These are phyloP conservation scores for Tanacetum coccineum DNA, from an alignment of 129 eudicot species.

Conservation along the genomic window DNA sequence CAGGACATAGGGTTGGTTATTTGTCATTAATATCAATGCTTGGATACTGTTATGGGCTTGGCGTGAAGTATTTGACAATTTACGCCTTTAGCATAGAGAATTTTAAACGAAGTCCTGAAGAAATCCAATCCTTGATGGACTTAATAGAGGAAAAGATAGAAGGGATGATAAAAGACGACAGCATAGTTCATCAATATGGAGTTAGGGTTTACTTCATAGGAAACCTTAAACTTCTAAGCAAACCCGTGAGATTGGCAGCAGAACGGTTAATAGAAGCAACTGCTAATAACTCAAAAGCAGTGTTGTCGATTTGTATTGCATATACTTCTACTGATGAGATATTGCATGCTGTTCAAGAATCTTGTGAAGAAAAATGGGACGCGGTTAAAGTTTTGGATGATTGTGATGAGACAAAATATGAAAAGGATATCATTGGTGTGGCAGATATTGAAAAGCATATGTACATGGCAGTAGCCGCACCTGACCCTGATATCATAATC, in stretches of 20 bases:
- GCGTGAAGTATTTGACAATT: conserved; percentile 4
- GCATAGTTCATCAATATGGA: conserved; percentile 9
- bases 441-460: neutral
- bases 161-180: conserved; percentile 7
- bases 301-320: conserved; percentile 3
- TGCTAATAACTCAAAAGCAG: conserved; percentile 5
- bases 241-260: conserved; percentile 5
- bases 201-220: conserved; percentile 4
- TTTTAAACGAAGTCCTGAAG: neutral
- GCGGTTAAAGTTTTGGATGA: no score
- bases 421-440: neutral
- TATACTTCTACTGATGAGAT: conserved; percentile 6
- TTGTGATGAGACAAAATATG: no score
- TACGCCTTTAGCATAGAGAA: conserved; percentile 7
- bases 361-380: neutral
- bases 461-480: conserved; percentile 7
- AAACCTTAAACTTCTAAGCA: conserved; percentile 1
- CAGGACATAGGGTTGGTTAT: neutral
- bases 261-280: neutral
- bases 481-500: conserved; percentile 9
- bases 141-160: conserved; percentile 2
- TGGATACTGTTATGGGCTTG: neutral
- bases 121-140: conserved; percentile 11
- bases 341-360: neutral
- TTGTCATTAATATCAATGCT: conserved; percentile 4